Percentiles rank a stretch among this genome's conserved stretches.
phyloP scores from a whole-genome alignment of 192 early-diverging fungal genomes.

The Funneliformis mosseae region DNA sequence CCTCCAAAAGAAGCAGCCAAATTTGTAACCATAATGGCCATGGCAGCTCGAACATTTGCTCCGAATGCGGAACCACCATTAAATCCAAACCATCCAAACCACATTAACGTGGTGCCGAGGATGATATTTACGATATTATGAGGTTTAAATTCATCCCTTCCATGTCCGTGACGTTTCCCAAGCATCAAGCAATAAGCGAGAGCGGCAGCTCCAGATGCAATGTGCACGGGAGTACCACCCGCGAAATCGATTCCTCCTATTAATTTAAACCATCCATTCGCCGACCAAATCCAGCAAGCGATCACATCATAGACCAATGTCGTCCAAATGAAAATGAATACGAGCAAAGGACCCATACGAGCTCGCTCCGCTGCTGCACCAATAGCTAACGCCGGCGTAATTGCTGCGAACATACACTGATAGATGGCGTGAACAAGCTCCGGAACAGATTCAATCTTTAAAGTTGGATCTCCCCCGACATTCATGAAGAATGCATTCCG shows the following conservation, averaged over 20 bases:
- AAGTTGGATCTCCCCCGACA: constrained; percentile 57
- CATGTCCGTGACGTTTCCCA: constrained; percentile 80
- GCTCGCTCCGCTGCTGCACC: constrained; percentile 93
- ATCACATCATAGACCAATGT: constrained; percentile 94
- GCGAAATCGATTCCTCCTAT: constrained; percentile 92
- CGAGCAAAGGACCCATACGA: constrained; percentile 78
- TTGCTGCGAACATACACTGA: constrained; percentile 92
- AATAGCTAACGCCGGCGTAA: constrained; percentile 89
- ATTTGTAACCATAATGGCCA: constrained; percentile 89
- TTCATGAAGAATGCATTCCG: constrained; percentile 61
- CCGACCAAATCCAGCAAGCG: constrained; percentile 95
- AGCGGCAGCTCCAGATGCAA: constrained; percentile 85
- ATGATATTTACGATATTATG: constrained; percentile 94
- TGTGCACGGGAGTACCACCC: constrained; percentile 96
- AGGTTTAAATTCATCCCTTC: constrained; percentile 73
- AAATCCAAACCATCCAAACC: constrained; percentile 98
- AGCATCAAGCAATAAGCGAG: constrained; percentile 85
- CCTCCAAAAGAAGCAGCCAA: constrained; percentile 80
- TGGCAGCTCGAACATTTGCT: constrained; percentile 82
- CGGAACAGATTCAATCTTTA: constrained; percentile 64
- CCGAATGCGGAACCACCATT: constrained; percentile 88
- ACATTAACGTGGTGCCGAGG: constrained; percentile 85
- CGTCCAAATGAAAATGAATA: constrained; percentile 94
- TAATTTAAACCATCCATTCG: constrained; percentile 81
- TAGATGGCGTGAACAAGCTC: constrained; percentile 69